Percentiles rank a stretch among this genome's conserved stretches.
Evolutionary conservation across 306 rosid genomes (phyloP).

Genomic region (Cicer chorassanicum): DNA sequence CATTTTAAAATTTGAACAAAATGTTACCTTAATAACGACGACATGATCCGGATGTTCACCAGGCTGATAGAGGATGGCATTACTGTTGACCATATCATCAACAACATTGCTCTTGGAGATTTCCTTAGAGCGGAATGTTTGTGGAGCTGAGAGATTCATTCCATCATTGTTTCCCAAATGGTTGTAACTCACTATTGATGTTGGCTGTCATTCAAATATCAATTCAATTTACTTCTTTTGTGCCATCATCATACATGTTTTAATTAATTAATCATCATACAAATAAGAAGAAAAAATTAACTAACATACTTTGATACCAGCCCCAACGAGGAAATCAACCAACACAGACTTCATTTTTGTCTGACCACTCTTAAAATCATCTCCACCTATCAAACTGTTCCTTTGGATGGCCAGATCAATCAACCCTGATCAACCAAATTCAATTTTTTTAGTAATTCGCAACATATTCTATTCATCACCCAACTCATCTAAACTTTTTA

Average conservation of each 20-base stretch:
- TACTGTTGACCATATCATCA: constrained; percentile 97
- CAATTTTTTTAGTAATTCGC: background rate
- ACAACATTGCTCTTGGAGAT: constrained; percentile 97
- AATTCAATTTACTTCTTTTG: constrained; percentile 1
- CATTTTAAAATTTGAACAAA: too few species aligned
- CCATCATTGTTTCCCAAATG: constrained; percentile 99
- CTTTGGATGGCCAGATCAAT: constrained; percentile 82
- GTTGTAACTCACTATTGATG: constrained; percentile 97
- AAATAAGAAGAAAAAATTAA: constrained; percentile 3
- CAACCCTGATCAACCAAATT: constrained; percentile 58
- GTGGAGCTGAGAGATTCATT: constrained; percentile 97
- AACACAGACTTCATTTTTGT: constrained; percentile 95
- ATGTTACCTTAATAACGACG: constrained; percentile 77
- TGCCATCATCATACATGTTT: background rate
- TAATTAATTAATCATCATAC: background rate
- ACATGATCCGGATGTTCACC: constrained; percentile 99
- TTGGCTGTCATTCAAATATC: constrained; percentile 63
- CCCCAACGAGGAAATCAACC: constrained; percentile 99
- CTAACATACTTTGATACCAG: constrained; percentile 85
- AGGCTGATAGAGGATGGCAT: constrained; percentile 82
- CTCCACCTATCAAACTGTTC: constrained; percentile 93
- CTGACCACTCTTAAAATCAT: constrained; percentile 99
- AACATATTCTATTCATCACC: background rate
- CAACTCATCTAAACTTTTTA: background rate
- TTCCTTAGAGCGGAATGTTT: constrained; percentile 95